A percentile compares a stretch with the other conserved stretches of the same genome.
Evolutionary conservation across 2,329 filamentous ascomycete genomes (phyloP).

Genomic region (Botryotinia globosa): DNA sequence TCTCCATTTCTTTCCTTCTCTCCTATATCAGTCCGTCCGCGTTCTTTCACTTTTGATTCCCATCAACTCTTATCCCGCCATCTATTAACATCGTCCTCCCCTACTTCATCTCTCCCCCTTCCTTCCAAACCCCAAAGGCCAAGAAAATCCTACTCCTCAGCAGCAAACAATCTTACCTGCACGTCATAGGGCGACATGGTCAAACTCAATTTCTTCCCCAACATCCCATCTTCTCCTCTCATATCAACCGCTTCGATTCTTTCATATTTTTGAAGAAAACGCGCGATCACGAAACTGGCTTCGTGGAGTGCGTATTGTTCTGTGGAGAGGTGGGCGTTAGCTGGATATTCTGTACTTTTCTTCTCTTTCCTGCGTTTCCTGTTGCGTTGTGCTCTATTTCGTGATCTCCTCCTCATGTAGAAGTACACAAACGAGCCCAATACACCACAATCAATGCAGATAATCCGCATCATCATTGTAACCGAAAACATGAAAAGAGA

Average conservation of each 20-base stretch:
- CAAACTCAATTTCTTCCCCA: constrained; percentile 29
- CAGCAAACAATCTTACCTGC: constrained; percentile 27
- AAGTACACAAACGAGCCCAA: neutral
- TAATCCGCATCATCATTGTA: neutral
- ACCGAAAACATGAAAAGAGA: neutral
- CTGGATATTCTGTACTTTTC: neutral
- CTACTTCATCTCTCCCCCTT: neutral
- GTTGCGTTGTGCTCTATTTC: neutral
- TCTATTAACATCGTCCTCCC: too few relatives aligned
- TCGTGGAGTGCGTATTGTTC: constrained; percentile 39
- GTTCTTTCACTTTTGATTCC: neutral
- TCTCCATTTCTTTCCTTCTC: neutral
- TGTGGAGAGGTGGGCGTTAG: constrained; percentile 2
- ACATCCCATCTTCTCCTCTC: neutral
- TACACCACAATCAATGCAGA: neutral
- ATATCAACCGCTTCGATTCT: constrained; percentile 27
- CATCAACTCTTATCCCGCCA: too few relatives aligned
- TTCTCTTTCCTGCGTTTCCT: neutral
- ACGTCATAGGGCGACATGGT: constrained; percentile 28
- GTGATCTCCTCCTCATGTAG: neutral
- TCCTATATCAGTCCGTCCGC: neutral
- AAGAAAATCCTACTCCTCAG: neutral
- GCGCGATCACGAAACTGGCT: constrained; percentile 35
- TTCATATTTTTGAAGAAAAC: constrained; percentile 37
- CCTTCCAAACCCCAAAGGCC: neutral